These are phyloP conservation scores for Colletotrichum godetiae DNA, from an alignment of 2,329 filamentous ascomycete genomes.

Conservation along the genomic window DNA sequence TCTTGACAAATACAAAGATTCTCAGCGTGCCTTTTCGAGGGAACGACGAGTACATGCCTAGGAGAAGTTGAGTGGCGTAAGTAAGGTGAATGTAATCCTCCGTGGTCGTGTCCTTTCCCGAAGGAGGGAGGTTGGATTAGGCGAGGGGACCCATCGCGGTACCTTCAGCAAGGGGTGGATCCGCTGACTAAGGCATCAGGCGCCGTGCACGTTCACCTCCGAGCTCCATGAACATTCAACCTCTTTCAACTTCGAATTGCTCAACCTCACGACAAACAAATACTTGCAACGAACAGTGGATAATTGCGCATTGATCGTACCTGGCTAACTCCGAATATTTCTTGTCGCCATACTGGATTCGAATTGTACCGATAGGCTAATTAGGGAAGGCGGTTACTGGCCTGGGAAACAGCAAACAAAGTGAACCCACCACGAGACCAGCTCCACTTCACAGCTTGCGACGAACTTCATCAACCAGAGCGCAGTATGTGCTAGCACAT, in stretches of 20 bases:
- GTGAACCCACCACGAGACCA: conserved; percentile 18
- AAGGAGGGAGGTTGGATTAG: background rate
- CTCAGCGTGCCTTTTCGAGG: background rate
- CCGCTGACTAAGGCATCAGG: conserved; percentile 24
- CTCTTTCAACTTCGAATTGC: conserved; percentile 21
- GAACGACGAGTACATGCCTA: background rate
- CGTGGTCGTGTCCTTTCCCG: background rate
- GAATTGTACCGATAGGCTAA: background rate
- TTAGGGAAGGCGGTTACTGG: background rate
- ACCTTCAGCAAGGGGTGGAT: background rate
- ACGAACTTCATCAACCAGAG: conserved; percentile 1
- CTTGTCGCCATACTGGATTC: background rate
- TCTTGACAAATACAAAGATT: background rate
- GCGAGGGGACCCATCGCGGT: background rate
- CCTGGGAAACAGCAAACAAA: background rate
- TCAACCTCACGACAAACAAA: conserved; percentile 21
- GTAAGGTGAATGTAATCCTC: background rate
- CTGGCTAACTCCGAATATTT: background rate
- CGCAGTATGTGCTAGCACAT: conserved; percentile 26
- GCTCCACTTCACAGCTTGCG: conserved; percentile 27
- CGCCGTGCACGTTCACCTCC: conserved; percentile 19
- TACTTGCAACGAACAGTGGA: conserved; percentile 3
- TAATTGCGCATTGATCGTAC: background rate
- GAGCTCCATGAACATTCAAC: conserved; percentile 31
- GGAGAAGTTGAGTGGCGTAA: background rate